These are phyloP conservation scores for Eutrema japonicum DNA, from an alignment of 345 rosid species.

Conservation along the genomic window DNA sequence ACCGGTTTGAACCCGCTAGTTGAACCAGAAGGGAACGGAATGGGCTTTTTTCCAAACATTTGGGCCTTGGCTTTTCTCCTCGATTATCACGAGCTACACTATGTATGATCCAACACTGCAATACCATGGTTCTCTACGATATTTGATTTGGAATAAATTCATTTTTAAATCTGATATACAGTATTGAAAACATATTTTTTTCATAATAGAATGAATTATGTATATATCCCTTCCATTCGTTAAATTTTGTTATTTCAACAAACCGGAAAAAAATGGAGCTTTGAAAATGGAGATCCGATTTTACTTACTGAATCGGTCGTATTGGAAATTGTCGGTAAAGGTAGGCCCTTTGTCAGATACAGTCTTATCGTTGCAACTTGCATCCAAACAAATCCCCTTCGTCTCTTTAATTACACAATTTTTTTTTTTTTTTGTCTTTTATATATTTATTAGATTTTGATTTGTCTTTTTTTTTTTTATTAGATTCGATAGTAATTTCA, in stretches of 20 bases:
- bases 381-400: constrained; percentile 24
- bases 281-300: constrained; percentile 32
- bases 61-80: constrained; percentile 20
- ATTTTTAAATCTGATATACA: neutral
- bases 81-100: neutral
- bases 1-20: neutral
- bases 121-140: neutral
- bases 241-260: neutral
- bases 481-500: too few species aligned
- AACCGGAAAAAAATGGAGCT: neutral
- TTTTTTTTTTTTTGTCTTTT: constrained; percentile 14
- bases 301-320: constrained; percentile 8
- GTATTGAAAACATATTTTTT: neutral
- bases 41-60: neutral
- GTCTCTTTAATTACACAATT: constrained; percentile 13
- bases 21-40: neutral
- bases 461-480: neutral
- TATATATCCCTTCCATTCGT: neutral
- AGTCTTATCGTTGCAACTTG: constrained; percentile 46
- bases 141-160: neutral
- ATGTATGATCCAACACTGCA: constrained; percentile 11
- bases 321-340: constrained; percentile 40
- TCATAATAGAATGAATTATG: neutral
- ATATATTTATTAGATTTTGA: constrained; percentile 6
- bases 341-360: constrained; percentile 36